These are phyloP conservation scores for Fusarium sp. DNA, from an alignment of 2,329 filamentous ascomycete species.

Conservation along the genomic window DNA sequence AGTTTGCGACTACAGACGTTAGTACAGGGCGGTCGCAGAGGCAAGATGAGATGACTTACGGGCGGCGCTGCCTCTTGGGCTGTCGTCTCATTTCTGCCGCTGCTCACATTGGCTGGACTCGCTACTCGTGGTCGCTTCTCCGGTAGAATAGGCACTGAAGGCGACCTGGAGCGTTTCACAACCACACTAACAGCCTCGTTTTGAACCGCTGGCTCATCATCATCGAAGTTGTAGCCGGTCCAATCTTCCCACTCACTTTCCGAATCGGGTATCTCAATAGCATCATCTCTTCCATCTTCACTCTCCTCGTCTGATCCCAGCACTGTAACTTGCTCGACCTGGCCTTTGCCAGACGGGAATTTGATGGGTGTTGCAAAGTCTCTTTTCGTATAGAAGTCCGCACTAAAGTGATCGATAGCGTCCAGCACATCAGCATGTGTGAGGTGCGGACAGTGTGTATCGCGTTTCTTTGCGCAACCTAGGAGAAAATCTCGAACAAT, in stretches of 20 bases:
- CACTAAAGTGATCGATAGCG: not conserved
- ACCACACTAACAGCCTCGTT: not conserved
- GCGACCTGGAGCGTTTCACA: not conserved
- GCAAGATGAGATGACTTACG: not conserved
- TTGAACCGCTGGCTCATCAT: not conserved
- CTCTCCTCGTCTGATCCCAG: not conserved
- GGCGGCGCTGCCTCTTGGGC: not conserved
- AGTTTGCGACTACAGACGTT: not conserved
- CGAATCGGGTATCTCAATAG: not conserved
- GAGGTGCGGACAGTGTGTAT: not conserved
- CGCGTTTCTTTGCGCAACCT: not conserved
- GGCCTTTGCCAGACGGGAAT: not conserved
- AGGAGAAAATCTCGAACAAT: constrained; percentile 1
- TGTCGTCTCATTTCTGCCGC: not conserved
- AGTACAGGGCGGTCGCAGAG: not conserved
- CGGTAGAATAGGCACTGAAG: not conserved
- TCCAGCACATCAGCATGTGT: not conserved
- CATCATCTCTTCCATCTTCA: not conserved
- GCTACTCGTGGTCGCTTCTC: constrained; percentile 1
- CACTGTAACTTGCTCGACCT: not conserved
- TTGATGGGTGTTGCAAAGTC: rapidly evolving
- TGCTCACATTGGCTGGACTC: not conserved
- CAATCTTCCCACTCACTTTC: not conserved
- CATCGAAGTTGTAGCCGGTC: not conserved
- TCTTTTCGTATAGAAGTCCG: not conserved